Percentiles rank a stretch among this genome's conserved stretches.
phyloP scores from a whole-genome alignment of 2,329 filamentous ascomycete species.

The Furcasterigmium furcatum region DNA sequence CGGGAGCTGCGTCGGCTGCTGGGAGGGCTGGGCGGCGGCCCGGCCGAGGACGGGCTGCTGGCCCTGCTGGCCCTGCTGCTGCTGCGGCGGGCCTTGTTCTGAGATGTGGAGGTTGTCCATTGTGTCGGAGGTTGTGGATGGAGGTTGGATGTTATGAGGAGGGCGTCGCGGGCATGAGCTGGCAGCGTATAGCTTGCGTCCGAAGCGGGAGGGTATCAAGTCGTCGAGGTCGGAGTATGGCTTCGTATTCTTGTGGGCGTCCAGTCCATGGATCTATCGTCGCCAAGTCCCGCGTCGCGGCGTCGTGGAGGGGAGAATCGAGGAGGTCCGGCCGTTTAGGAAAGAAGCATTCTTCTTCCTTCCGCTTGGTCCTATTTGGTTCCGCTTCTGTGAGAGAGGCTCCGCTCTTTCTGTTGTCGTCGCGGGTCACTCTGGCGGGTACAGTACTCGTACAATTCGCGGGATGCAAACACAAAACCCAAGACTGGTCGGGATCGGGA shows the following conservation, averaged over 20 bases:
- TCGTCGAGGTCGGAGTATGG: neutral
- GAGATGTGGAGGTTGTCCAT: constrained; percentile 55
- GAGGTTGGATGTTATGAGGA: neutral
- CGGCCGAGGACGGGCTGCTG: constrained; percentile 22
- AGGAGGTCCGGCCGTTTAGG: too few relatives aligned
- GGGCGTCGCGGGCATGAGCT: neutral
- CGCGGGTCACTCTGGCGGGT: too few relatives aligned
- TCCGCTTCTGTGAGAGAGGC: too few relatives aligned
- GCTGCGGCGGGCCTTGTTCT: constrained; percentile 41
- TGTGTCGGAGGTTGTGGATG: constrained; percentile 8
- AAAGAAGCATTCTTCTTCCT: too few relatives aligned
- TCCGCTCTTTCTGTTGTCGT: too few relatives aligned
- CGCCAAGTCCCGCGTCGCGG: too few relatives aligned
- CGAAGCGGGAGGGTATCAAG: neutral
- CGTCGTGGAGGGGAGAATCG: too few relatives aligned
- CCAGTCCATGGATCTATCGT: neutral
- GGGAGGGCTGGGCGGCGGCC: constrained; percentile 31
- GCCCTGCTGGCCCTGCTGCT: constrained; percentile 28
- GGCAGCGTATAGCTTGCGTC: neutral
- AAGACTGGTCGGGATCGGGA: too few relatives aligned
- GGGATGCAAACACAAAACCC: too few relatives aligned
- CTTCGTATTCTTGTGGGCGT: neutral
- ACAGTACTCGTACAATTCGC: too few relatives aligned
- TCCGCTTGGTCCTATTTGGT: too few relatives aligned
- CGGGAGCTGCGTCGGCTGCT: constrained; percentile 55